phyloP scores from a whole-genome alignment of 306 rosid species.

The Cucurbita moschata region DNA sequence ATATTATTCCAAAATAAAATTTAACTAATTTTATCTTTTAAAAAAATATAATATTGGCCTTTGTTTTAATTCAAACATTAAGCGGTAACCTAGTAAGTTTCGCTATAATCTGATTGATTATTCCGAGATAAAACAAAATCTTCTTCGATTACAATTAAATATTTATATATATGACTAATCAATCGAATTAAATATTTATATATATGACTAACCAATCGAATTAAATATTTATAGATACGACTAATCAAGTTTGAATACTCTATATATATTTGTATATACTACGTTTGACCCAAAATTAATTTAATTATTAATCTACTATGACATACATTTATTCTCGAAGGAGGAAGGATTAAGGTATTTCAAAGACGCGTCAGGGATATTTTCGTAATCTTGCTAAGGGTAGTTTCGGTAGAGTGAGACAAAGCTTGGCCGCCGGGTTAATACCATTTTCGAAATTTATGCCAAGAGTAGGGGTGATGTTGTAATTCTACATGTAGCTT shows the following conservation, averaged over 20 bases:
- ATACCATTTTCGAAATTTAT: slow-evolving; percentile 4
- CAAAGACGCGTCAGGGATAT: not conserved
- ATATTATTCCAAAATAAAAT: not conserved
- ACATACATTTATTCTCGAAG: not conserved
- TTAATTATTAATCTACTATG: not conserved
- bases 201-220: not conserved
- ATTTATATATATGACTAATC: not conserved
- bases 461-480: not conserved
- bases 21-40: not conserved
- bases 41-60: too few relatives aligned
- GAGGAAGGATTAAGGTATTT: not conserved
- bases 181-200: not conserved
- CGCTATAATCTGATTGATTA: too few relatives aligned
- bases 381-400: slow-evolving; percentile 2
- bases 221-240: not conserved
- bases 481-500: not conserved
- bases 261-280: not conserved
- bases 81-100: not conserved
- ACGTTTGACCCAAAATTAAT: not conserved
- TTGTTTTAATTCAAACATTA: not conserved
- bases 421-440: not conserved
- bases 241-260: not conserved
- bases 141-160: not conserved
- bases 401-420: not conserved
- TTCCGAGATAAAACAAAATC: not conserved